Evolutionary conservation across 768 basidiomycete genomes (phyloP).

Genomic region (Holtermannia corniformis): DNA sequence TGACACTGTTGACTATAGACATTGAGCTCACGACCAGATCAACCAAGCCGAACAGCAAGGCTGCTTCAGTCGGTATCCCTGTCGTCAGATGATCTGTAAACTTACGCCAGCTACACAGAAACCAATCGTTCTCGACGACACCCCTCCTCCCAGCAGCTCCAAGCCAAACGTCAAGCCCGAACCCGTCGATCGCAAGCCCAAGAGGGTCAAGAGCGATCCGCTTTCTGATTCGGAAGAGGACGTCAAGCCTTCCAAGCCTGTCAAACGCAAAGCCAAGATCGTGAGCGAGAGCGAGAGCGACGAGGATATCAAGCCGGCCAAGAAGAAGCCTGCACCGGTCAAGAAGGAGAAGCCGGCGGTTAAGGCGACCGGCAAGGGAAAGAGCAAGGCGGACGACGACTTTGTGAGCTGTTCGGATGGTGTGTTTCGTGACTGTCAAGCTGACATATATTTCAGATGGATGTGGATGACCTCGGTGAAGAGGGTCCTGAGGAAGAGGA

Average conservation of each 20-base stretch:
- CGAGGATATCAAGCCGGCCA: conserved; percentile 23
- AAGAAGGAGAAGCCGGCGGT: conserved; percentile 17
- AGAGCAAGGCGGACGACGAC: conserved; percentile 10
- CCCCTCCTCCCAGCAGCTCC: conserved; percentile 4
- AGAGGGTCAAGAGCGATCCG: conserved; percentile 1
- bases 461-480: not conserved
- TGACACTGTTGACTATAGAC: too few relatives aligned
- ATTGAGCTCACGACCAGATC: not conserved
- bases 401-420: conserved; percentile 1
- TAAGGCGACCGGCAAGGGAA: conserved; percentile 9
- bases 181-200: not conserved
- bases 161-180: conserved; percentile 2
- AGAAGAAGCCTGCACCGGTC: conserved; percentile 10
- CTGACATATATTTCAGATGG: not conserved
- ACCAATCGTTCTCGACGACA: conserved; percentile 10
- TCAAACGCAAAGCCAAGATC: not conserved
- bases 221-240: conserved; percentile 13
- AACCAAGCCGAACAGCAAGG: conserved; percentile 11
- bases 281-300: conserved; percentile 6
- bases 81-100: conserved; percentile 7
- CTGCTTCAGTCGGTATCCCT: conserved; percentile 2
- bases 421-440: not conserved
- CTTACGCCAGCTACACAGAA: conserved; percentile 22
- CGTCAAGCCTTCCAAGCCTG: not conserved
- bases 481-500: conserved; percentile 10